Percentiles rank a stretch among this genome's conserved stretches.
Evolutionary conservation across 2,329 filamentous ascomycete species (phyloP).

Genomic region (Pestalotiopsis fici): DNA sequence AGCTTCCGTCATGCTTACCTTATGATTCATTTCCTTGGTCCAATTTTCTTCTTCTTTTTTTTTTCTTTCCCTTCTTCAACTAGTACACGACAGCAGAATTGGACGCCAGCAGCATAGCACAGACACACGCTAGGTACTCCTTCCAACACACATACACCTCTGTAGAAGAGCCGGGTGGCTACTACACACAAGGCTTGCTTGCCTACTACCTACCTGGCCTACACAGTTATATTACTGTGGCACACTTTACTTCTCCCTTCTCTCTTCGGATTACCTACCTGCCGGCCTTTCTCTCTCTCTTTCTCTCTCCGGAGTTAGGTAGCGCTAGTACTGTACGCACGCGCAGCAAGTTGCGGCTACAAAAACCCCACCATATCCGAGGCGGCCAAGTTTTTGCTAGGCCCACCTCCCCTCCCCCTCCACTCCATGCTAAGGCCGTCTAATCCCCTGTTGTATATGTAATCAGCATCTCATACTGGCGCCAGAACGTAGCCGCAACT

Average conservation of each 20-base stretch:
- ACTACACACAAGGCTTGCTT: too few relatives aligned
- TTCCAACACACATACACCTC: too few relatives aligned
- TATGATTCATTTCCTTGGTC: background rate
- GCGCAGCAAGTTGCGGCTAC: background rate
- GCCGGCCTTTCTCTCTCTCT: background rate
- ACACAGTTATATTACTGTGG: background rate
- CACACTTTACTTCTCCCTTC: background rate
- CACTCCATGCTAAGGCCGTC: conserved; percentile 24
- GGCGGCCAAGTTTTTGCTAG: conserved; percentile 13
- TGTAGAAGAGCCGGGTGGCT: too few relatives aligned
- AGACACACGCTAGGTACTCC: too few relatives aligned
- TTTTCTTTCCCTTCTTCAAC: background rate
- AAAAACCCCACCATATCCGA: conserved; percentile 15
- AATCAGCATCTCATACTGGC: conserved; percentile 31
- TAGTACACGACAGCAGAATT: too few relatives aligned
- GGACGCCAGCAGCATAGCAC: too few relatives aligned
- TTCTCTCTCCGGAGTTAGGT: background rate
- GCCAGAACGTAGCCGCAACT: conserved; percentile 25
- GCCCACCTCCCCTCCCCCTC: conserved; percentile 13
- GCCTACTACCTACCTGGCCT: too few relatives aligned
- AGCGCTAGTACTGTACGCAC: background rate
- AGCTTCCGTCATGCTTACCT: conserved; percentile 12
- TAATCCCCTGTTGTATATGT: conserved; percentile 30
- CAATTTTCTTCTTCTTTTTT: background rate
- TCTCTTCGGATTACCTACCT: background rate